Evolutionary conservation across 495 filamentous ascomycete species (phyloP), one percentile per base, ranked within the genome.

Genomic region (Aspergillus asperescens): DNA sequence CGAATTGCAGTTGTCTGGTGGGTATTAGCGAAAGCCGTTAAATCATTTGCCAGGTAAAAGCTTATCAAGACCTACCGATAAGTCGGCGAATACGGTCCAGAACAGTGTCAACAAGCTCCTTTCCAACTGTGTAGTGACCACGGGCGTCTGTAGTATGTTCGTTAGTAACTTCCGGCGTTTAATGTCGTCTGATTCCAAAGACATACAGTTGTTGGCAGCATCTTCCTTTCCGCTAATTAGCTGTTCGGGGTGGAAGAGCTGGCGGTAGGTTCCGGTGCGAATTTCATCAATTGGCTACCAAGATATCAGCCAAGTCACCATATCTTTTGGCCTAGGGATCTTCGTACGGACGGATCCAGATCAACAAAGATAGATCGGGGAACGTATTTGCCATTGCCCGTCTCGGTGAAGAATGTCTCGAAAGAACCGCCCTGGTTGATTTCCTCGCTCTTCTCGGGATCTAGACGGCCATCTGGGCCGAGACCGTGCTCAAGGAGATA

Each of bases 401-500:
- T 88, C 74, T 94, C 88, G 55, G 86, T 90, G 76, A 94, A 95
- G 77, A 95, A 94, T 50, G 89, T 94, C 63, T 94, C 88, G 64
- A 80, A 89, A 18, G 88, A 89, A 60, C 86, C 88, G 23, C 74
- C 80, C 23, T 85, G 80, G 41, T 72, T 76, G 42, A 77, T 41
- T 18, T 86, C 84, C 55, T 83, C 80, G 22, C 71, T 67, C 7
- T 62, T 63, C 35, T 86, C 79, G 10, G 85, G 75, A 60, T 88
- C 79, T 15, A 81, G 74, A 34, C 77, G 81, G 51, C 90, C 90
- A 72, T 95, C 88, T 19, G 76, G 67, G 64, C 82, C 82, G 62
- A 95, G 82, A 54, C 89, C 90, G 68, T 95, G 90, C 77, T 95
- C 90, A 32, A 95, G 83, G 50, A 92, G 84, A 67, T 95, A 95